Base-by-base conservation (phyloP, 177 flowering plant species). In the Telopea speciosissima region DNA sequence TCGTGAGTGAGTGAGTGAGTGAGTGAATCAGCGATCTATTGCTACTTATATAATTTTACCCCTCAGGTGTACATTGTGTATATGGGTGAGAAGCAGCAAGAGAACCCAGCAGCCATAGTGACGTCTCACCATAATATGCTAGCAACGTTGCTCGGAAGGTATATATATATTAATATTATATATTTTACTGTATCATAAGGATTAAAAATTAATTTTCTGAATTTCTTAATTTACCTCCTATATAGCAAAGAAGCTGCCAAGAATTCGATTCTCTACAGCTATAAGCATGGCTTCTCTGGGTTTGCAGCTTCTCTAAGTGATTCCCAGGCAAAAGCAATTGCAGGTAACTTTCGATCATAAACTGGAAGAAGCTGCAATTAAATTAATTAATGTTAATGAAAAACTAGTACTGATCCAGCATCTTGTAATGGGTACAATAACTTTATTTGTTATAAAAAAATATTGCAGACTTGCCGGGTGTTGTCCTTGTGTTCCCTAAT, bases 271-370 rank as follows among this genome's bases (percentile, higher is more conserved):
- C 68, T 88, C 40, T 86, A 88, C 68, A 83, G 85, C 72, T 88
- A 86, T 68, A 81, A 66, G 73, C 87, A 88, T 79, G 88, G 87
- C 23, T 88, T 88, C 70, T 86, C 88, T 54, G 87, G 89, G 6
- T 87, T 87, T 77, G 91, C 91, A 2, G 89, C 89, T 40, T 81
- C 64, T 75, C 78, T 88, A 10, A 84, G 84, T 24, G 69, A 81
- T 28, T 66, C 74, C 63, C 88, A 86, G 24, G 91, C 89, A 17
- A 71, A 79, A 49, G 26, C 31, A 24, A n/a, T 85, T 68, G 72
- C 87, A 28, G 84, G 87, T 85, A 73, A 44, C 24, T 62, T 59
- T 65, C 21, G 22, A 14, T 1, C n/a, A 58, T 17, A 5, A 28
- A 28, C 31, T 28, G 31, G 31, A 28, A 28, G 31, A 28, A 28